Percentiles rank a stretch among this genome's conserved stretches.
phyloP scores from a whole-genome alignment of 2,329 filamentous ascomycete genomes.

The Cytospora paraplurivora region DNA sequence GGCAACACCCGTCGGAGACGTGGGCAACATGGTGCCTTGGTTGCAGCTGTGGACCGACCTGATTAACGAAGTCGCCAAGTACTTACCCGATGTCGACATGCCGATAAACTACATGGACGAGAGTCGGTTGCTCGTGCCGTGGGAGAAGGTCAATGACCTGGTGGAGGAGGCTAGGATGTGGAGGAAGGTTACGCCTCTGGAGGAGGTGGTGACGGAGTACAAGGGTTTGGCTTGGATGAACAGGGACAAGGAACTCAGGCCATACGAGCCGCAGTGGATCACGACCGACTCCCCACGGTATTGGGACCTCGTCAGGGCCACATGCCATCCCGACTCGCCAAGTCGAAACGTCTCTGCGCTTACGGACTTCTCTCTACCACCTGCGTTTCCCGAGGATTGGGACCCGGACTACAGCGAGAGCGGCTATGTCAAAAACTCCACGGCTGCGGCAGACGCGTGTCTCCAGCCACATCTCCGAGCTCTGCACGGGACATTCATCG shows the following conservation, averaged over 20 bases:
- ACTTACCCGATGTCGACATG: conserved; percentile 67
- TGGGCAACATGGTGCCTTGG: conserved; percentile 46
- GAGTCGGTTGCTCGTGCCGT: conserved; percentile 62
- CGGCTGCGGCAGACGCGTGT: conserved; percentile 56
- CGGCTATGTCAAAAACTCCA: conserved; percentile 59
- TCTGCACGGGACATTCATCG: conserved; percentile 57
- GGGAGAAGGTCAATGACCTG: conserved; percentile 55
- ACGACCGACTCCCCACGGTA: conserved; percentile 49
- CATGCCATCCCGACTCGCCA: conserved; percentile 59
- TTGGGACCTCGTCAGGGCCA: conserved; percentile 60
- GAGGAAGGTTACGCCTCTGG: conserved; percentile 46
- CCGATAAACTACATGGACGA: conserved; percentile 67
- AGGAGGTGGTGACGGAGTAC: conserved; percentile 47
- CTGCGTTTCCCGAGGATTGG: conserved; percentile 31
- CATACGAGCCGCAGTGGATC: conserved; percentile 52
- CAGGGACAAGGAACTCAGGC: conserved; percentile 32
- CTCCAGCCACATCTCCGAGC: conserved; percentile 51
- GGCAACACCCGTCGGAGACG: conserved; percentile 44
- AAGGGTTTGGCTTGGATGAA: conserved; percentile 45
- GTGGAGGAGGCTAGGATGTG: conserved; percentile 50
- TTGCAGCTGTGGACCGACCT: conserved; percentile 51
- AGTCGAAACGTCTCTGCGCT: conserved; percentile 44
- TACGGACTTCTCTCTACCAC: conserved; percentile 38
- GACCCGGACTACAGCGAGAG: conserved; percentile 37
- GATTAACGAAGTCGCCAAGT: conserved; percentile 53